A percentile compares a stretch with the other conserved stretches of the same genome.
These are phyloP conservation scores for Blastocystis sp. DNA, from an alignment of 352 stramenopile genomes.

Conservation along the genomic window DNA sequence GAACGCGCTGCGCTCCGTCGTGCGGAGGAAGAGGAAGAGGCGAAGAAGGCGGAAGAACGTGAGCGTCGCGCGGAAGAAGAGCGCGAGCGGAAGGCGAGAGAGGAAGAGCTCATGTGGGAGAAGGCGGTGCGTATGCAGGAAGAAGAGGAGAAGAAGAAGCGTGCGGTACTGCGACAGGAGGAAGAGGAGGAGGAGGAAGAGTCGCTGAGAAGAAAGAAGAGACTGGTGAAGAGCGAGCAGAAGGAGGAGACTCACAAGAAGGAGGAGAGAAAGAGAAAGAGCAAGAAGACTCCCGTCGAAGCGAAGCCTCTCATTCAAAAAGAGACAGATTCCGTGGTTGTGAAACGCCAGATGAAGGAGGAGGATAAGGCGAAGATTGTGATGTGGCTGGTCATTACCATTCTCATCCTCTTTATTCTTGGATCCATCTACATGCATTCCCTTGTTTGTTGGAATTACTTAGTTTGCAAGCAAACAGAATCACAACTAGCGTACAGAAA, in stretches of 20 bases:
- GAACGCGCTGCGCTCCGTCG: not conserved
- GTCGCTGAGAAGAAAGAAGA: not conserved
- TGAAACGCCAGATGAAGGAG: not conserved
- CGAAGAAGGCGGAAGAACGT: not conserved
- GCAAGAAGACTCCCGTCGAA: not conserved
- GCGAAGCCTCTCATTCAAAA: not conserved
- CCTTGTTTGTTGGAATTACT: not conserved
- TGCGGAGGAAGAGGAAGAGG: not conserved
- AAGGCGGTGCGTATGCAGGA: not conserved
- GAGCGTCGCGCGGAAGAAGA: not conserved
- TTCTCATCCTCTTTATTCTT: not conserved
- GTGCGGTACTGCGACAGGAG: not conserved
- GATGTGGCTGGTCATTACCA: not conserved
- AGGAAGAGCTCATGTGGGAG: not conserved
- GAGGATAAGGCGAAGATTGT: not conserved
- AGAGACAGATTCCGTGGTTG: not conserved
- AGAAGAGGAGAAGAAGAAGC: not conserved
- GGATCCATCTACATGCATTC: not conserved
- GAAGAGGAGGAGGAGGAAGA: not conserved
- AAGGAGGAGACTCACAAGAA: not conserved
- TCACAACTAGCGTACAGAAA: not conserved
- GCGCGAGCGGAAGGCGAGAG: not conserved
- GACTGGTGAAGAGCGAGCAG: not conserved
- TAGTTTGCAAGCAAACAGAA: not conserved
- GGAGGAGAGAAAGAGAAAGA: conserved; percentile 22